Base-by-base conservation (phyloP, 176 grass and related monocot genomes). In the Zoysia japonica region DNA sequence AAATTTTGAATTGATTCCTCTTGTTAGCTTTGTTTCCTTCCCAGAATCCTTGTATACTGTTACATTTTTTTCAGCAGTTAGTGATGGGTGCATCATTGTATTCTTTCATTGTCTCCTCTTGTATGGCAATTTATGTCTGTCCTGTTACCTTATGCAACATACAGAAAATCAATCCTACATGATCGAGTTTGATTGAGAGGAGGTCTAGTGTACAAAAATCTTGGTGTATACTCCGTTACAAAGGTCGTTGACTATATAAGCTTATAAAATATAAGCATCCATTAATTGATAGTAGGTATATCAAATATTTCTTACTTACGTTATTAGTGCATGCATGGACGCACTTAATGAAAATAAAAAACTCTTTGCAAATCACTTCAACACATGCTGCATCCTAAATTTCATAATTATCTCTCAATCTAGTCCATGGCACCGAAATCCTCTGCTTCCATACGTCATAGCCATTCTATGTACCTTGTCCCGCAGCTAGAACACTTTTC, bases 311-410 rank as follows among this genome's bases (percentile, higher is more conserved):
- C 28, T 0, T 28, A 28, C 28, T 28, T 28, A 28, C 28, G 40
- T 77, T 82, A 72, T 48, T 71, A 65, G 0, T 28, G 47, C 61
- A 65, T 82, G 48, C 1, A 54, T 82, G 65, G 52, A 65, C 39
- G 10, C 17, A 46, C 5, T 57, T 82, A 17, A 16, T 50, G 17
- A 1, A 78, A 16, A 16, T 41, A 19, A 64, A 48, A 15, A 15
- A 1, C 46, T 28, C 20, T 40, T 40, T 13, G 36, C 11, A 40
- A 65, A 64, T 47, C 20, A 44, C 57, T 70, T 51, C 5, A 47
- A 11, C 56, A 65, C 3, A 46, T 61, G 11, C 9, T 60, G 7
- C 4, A 65, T 44, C 38, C 40, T 19, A 28, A 28, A 28, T 28
- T 28, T 28, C 28, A 28, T 28, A 37, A 61, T 54, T 20, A 41